These are phyloP conservation scores for Hypsizygus marmoreus DNA, from an alignment of 768 basidiomycete genomes.

Conservation along the genomic window DNA sequence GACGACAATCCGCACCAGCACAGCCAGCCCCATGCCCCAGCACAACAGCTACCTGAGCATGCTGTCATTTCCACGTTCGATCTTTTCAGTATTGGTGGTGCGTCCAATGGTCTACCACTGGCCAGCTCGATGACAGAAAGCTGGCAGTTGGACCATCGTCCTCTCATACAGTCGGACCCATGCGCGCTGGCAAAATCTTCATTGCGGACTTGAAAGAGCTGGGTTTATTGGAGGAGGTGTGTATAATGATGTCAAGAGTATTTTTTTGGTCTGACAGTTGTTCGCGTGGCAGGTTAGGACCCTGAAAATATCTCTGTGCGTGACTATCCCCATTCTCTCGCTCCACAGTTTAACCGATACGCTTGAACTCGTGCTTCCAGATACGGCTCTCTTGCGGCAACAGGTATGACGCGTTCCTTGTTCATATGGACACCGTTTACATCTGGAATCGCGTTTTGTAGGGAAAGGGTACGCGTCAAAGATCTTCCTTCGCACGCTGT, in stretches of 20 bases:
- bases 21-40: constrained; percentile 4
- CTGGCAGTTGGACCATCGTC: constrained; percentile 50
- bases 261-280: constrained; percentile 1
- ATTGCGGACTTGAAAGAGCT: constrained; percentile 73
- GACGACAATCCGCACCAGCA: constrained; percentile 10
- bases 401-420: constrained; percentile 49
- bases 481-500: neutral
- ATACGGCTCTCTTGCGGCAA: constrained; percentile 92
- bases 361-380: constrained; percentile 41
- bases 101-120: constrained; percentile 22
- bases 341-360: constrained; percentile 4
- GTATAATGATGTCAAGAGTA: constrained; percentile 12
- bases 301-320: constrained; percentile 84
- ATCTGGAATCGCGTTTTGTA: no score
- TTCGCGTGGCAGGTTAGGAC: constrained; percentile 56
- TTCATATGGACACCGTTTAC: no score
- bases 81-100: constrained; percentile 88
- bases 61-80: constrained; percentile 95
- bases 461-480: constrained; percentile 69
- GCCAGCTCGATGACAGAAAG: constrained; percentile 4
- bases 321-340: constrained; percentile 9
- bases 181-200: constrained; percentile 92
- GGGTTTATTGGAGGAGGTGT: constrained; percentile 66
- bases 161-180: constrained; percentile 58
- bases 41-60: constrained; percentile 58